Conservation (phyloP, 176 grass and related monocot species). For the Saccharum officinarum region DNA sequence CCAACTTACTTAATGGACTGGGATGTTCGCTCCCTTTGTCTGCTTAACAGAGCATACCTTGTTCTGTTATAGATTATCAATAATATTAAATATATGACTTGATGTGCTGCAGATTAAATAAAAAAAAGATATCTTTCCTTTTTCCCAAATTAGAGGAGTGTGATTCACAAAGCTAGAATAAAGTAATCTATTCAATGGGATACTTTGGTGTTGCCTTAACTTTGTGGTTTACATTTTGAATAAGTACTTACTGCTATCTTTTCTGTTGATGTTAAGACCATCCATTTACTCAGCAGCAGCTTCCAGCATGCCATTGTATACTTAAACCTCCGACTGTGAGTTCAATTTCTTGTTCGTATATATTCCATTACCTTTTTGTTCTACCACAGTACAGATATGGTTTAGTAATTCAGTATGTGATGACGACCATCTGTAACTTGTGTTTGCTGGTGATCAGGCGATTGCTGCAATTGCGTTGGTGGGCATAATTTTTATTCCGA, state of each 20-base stretch:
- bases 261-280: slow-evolving; percentile 32
- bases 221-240: background rate
- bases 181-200: background rate
- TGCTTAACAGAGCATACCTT: background rate
- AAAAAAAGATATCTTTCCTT: background rate
- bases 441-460: slow-evolving; percentile 28
- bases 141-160: background rate
- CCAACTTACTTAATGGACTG: background rate
- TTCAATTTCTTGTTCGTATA: background rate
- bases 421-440: background rate
- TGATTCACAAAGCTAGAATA: background rate
- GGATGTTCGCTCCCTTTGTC: background rate
- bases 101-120: background rate
- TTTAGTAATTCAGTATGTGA: background rate
- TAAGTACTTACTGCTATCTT: slow-evolving; percentile 13
- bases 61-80: background rate
- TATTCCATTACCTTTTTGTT: background rate
- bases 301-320: slow-evolving; percentile 18
- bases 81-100: background rate
- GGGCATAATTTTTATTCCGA: slow-evolving; percentile 36
- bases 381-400: background rate
- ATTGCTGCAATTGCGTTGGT: slow-evolving; percentile 27
- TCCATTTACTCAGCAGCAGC: slow-evolving; percentile 43
- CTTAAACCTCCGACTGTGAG: slow-evolving; percentile 26
- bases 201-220: background rate